A percentile compares a stretch with the other conserved stretches of the same genome.
Evolutionary conservation across 75 land plant species (phyloP).

Genomic region (Cunninghamia lanceolata): DNA sequence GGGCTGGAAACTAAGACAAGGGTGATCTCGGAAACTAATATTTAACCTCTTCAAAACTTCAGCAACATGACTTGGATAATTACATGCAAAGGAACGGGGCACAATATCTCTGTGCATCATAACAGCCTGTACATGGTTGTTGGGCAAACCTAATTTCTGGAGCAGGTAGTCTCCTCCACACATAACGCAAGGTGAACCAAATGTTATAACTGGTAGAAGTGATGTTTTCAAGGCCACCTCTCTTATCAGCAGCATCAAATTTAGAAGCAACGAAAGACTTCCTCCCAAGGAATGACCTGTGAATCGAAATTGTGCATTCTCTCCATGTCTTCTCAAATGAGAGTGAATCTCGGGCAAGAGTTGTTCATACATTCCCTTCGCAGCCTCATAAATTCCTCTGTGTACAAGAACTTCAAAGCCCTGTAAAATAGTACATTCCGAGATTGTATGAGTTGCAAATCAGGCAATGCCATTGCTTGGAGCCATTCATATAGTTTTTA

Average conservation of each 20-base stretch:
- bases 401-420: conserved; percentile 8
- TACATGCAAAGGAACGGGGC: conserved; percentile 81
- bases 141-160: conserved; percentile 49
- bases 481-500: not conserved
- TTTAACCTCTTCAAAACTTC: conserved; percentile 61
- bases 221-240: conserved; percentile 26
- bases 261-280: conserved; percentile 66
- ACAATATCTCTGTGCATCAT: conserved; percentile 57
- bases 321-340: conserved; percentile 50
- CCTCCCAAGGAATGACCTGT: conserved; percentile 94
- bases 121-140: conserved; percentile 27
- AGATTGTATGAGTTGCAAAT: not conserved
- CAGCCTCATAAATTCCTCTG: conserved; percentile 89
- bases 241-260: conserved; percentile 14
- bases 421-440: conserved; percentile 15
- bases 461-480: not conserved
- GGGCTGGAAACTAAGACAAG: conserved; percentile 59
- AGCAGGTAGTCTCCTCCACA: conserved; percentile 66
- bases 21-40: conserved; percentile 54
- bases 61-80: conserved; percentile 68
- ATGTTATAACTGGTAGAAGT: conserved; percentile 61
- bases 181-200: conserved; percentile 85
- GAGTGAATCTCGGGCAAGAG: conserved; percentile 59
- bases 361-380: conserved; percentile 78
- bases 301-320: conserved; percentile 60